These are phyloP conservation scores for Tetrapisispora pingtungensis DNA, from an alignment of 805 yeast species.

Conservation along the genomic window DNA sequence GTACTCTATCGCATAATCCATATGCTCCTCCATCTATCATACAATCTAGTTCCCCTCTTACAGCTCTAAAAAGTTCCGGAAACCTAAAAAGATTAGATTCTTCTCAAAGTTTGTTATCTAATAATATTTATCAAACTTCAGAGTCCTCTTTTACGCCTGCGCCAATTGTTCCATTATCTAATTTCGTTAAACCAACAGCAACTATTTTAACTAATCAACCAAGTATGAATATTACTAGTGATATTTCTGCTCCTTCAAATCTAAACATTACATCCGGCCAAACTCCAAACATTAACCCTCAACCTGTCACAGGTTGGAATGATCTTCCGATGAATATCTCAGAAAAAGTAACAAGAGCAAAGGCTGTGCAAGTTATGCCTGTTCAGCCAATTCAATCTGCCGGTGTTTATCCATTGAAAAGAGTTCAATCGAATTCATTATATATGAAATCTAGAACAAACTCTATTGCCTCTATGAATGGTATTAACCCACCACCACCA, in stretches of 20 bases:
- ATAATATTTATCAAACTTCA: neutral
- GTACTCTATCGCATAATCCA: neutral
- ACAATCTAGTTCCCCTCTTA: neutral
- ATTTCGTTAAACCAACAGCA: conserved; percentile 19
- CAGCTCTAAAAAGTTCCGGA: neutral
- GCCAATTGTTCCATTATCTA: conserved; percentile 17
- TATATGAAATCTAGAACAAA: conserved; percentile 1
- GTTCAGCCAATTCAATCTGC: neutral
- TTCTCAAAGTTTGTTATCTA: neutral
- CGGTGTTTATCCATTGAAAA: neutral
- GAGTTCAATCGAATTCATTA: conserved; percentile 6
- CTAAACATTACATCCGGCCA: conserved; percentile 24
- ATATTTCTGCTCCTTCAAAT: neutral
- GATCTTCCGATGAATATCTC: conserved; percentile 26
- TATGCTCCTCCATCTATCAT: neutral
- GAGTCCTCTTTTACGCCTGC: neutral
- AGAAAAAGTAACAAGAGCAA: conserved; percentile 25
- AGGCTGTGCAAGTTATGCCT: conserved; percentile 32
- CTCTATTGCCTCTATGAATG: conserved; percentile 7
- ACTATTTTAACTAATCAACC: conserved; percentile 11
- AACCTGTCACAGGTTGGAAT: conserved; percentile 32
- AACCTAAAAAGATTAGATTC: neutral
- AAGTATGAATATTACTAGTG: conserved; percentile 10
- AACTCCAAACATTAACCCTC: conserved; percentile 24
- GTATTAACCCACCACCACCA: conserved; percentile 11